Base-by-base conservation (phyloP, 2,329 filamentous ascomycete species). In the Tolypocladium paradoxum region DNA sequence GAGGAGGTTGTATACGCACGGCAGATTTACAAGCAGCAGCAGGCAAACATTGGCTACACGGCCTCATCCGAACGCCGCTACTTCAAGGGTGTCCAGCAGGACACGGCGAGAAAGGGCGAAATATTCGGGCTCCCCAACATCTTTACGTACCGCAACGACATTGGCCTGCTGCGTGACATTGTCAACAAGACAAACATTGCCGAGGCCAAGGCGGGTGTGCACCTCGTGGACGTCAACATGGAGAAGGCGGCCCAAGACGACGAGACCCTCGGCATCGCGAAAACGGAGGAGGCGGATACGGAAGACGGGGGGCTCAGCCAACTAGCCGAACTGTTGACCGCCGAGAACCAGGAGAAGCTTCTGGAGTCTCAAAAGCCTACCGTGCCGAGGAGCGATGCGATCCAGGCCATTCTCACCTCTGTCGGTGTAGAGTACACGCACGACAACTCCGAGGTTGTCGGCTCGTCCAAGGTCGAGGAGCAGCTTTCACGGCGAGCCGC, bases 101-200 rank as follows among this genome's bases (percentile, higher is more conserved):
- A 89, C 59, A 82, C 82, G 27, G 81, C 82, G 31, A 84, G 91
- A 58, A 92, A 92, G 61, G 93, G 93, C 18, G 93, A 99, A 67
- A 89, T 99, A 24, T 99, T 99, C 60, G 93, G 93, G 0, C 76
- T 97, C 2, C 71, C 79, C 24, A 99, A 99, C 60, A 78, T 99
- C 14, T 90, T 99, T 61, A 83, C 83, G 0, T 96, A 89, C 57
- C 84, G 90, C 57, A 81, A 83, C 48, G 82, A 91, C 58, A 87
- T 87, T 55, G 80, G 95, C 14, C 78, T 96, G 16, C 78, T 97
- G 6, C 82, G 88, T n/a, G 90, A 96, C 53, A 97, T 99, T 60
- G 90, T 99, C 61, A 96, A 97, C 74, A 96, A 96, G 70, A 97
- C 93, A 31, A 99, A 99, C 63, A 84, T 99, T 50, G 93, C 93